These are phyloP conservation scores for Dictyostelium discoideum DNA, from an alignment of 78 protist genomes.

Conservation along the genomic window DNA sequence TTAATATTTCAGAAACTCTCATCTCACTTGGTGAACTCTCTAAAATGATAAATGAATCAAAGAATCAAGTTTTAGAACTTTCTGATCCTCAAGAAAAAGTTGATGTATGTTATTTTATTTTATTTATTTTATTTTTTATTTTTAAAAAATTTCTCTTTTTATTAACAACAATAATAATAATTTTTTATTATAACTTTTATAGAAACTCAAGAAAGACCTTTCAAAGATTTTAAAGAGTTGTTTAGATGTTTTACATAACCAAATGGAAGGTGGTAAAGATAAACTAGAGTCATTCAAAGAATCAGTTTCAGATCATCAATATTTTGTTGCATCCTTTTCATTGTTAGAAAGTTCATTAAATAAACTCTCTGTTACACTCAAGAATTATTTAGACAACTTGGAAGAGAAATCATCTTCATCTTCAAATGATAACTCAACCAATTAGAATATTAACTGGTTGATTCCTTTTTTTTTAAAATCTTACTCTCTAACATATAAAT, in stretches of 20 bases:
- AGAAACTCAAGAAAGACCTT: neutral
- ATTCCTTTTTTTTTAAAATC: neutral
- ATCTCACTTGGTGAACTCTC: conserved; percentile 27
- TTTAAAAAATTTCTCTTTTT: neutral
- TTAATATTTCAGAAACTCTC: conserved; percentile 17
- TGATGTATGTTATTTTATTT: neutral
- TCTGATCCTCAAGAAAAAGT: conserved; percentile 11
- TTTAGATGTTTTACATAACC: neutral
- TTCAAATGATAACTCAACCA: neutral
- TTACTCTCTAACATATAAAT: neutral
- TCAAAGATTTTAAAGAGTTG: neutral
- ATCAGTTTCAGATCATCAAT: neutral
- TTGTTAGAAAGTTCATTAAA: neutral
- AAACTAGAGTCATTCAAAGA: neutral
- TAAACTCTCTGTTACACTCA: neutral
- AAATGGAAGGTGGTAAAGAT: neutral
- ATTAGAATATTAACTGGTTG: neutral
- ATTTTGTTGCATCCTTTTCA: neutral
- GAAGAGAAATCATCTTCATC: neutral
- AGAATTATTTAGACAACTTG: neutral
- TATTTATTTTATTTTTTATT: neutral
- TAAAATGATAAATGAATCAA: conserved; percentile 37
- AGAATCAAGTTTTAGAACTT: neutral
- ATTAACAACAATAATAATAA: neutral
- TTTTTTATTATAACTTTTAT: neutral